These are phyloP conservation scores for Hemisphaericaspora lyxosophila DNA, from an alignment of 1,139 yeast genomes.

Conservation along the genomic window DNA sequence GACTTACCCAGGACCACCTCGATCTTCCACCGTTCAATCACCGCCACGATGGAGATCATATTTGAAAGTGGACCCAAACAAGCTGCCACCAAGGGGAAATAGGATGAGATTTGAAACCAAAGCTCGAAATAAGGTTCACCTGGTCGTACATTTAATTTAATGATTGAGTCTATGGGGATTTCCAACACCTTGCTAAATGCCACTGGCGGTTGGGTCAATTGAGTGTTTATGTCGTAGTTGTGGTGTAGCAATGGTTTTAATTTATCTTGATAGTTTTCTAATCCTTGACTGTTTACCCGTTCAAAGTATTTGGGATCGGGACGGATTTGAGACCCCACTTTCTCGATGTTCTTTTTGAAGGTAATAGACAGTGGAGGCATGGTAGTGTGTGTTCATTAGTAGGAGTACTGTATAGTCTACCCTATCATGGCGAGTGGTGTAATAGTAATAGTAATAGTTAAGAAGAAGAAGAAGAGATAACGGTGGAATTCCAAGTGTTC, in stretches of 20 bases:
- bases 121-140: slow-evolving; percentile 48
- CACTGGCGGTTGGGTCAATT: slow-evolving; percentile 15
- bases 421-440: too few species aligned
- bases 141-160: slow-evolving; percentile 38
- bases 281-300: slow-evolving; percentile 2
- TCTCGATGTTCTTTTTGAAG: neutral
- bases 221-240: slow-evolving; percentile 4
- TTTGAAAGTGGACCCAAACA: slow-evolving; percentile 78
- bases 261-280: slow-evolving; percentile 16
- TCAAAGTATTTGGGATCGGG: slow-evolving; percentile 9
- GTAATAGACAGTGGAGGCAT: neutral
- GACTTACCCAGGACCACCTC: slow-evolving; percentile 22
- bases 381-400: too few species aligned
- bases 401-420: too few species aligned
- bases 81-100: slow-evolving; percentile 72
- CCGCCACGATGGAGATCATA: slow-evolving; percentile 66
- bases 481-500: too few species aligned
- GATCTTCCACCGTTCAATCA: slow-evolving; percentile 69
- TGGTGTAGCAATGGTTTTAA: slow-evolving; percentile 15
- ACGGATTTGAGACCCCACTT: neutral
- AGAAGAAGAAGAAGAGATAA: too few species aligned
- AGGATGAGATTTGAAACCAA: slow-evolving; percentile 65
- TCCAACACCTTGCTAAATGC: slow-evolving; percentile 26
- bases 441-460: too few species aligned
- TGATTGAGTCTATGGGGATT: slow-evolving; percentile 34